phyloP scores from a whole-genome alignment of 1,284 basidiomycete genomes.

The Microbotryum lychnidis-dioicae region DNA sequence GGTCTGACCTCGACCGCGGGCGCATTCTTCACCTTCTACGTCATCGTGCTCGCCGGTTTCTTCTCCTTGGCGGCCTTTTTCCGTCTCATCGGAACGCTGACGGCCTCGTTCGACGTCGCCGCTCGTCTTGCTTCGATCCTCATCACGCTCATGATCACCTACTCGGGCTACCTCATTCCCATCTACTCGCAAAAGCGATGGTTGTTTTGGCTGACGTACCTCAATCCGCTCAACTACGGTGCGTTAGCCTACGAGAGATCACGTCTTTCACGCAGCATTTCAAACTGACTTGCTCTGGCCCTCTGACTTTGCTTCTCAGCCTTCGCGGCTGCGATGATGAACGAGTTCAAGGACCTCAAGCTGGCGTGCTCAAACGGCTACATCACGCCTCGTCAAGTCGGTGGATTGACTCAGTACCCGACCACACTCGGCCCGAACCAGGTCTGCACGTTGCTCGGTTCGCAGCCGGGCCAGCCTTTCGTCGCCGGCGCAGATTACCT shows the following conservation, averaged over 20 bases:
- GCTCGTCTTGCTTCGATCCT: slow-evolving; percentile 47
- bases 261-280: slow-evolving; percentile 16
- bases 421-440: slow-evolving; percentile 39
- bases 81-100: slow-evolving; percentile 45
- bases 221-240: slow-evolving; percentile 43
- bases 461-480: slow-evolving; percentile 23
- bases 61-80: slow-evolving; percentile 47
- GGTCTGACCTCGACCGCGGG: slow-evolving; percentile 44
- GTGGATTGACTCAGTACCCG: slow-evolving; percentile 40
- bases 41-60: slow-evolving; percentile 41
- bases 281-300: background rate
- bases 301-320: slow-evolving; percentile 6
- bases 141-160: slow-evolving; percentile 45
- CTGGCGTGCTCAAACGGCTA: slow-evolving; percentile 60
- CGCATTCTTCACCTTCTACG: slow-evolving; percentile 46
- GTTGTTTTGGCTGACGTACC: slow-evolving; percentile 44
- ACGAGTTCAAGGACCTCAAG: slow-evolving; percentile 46
- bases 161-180: slow-evolving; percentile 34
- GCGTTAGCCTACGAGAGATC: background rate
- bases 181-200: slow-evolving; percentile 20
- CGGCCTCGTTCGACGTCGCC: slow-evolving; percentile 43
- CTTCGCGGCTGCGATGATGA: slow-evolving; percentile 45
- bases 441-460: slow-evolving; percentile 38
- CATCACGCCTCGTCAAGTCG: slow-evolving; percentile 54
- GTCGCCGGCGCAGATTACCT: slow-evolving; percentile 48